Percentiles rank a stretch among this genome's conserved stretches.
These are phyloP conservation scores for Nigrograna mackinnonii DNA, from an alignment of 2,329 filamentous ascomycete genomes.

Conservation along the genomic window DNA sequence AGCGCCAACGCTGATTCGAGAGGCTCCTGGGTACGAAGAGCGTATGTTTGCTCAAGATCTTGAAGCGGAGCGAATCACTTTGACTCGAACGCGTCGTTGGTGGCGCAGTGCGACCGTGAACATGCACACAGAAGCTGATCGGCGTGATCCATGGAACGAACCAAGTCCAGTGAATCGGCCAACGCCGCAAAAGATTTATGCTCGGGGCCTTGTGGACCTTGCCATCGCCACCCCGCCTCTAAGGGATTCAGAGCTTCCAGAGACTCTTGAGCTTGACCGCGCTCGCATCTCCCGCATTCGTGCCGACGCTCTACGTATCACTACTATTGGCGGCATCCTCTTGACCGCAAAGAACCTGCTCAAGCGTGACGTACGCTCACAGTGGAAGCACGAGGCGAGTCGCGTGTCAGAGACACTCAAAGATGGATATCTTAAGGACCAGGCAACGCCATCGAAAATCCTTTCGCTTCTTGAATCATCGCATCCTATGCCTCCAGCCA, in stretches of 20 bases:
- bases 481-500: constrained; percentile 53
- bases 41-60: constrained; percentile 70
- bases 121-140: constrained; percentile 66
- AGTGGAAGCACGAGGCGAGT: constrained; percentile 75
- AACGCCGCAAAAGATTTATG: constrained; percentile 71
- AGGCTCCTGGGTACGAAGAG: constrained; percentile 74
- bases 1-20: constrained; percentile 71
- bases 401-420: constrained; percentile 74
- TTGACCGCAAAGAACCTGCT: constrained; percentile 82
- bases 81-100: constrained; percentile 65
- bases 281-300: constrained; percentile 65
- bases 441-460: constrained; percentile 49
- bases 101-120: constrained; percentile 69
- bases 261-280: constrained; percentile 73
- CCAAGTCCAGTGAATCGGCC: constrained; percentile 60
- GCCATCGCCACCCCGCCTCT: constrained; percentile 69
- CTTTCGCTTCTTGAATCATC: constrained; percentile 54
- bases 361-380: constrained; percentile 76
- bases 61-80: constrained; percentile 56
- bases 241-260: constrained; percentile 63
- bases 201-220: constrained; percentile 74
- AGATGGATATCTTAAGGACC: constrained; percentile 59
- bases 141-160: constrained; percentile 69
- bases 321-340: constrained; percentile 74
- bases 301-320: constrained; percentile 64